Percentiles rank a stretch among this genome's conserved stretches.
These are phyloP conservation scores for Rhizophagus clarus DNA, from an alignment of 192 early-diverging fungal genomes.

Conservation along the genomic window DNA sequence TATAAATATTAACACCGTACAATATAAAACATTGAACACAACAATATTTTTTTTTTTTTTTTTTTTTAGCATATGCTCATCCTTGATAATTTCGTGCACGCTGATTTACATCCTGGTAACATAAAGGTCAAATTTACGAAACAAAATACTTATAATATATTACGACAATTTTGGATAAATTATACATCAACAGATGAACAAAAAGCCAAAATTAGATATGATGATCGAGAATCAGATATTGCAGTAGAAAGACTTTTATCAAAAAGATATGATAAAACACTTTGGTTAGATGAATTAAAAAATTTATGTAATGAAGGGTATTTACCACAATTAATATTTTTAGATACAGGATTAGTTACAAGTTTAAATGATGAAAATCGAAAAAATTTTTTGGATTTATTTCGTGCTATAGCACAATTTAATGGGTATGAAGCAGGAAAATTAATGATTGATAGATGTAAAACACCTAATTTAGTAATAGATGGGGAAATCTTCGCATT, in stretches of 20 bases:
- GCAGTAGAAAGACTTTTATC: slow-evolving; percentile 44
- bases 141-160: slow-evolving; percentile 53
- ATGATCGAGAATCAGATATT: slow-evolving; percentile 39
- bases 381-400: slow-evolving; percentile 89
- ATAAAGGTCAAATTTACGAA: slow-evolving; percentile 82
- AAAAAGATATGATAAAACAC: slow-evolving; percentile 42
- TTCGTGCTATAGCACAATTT: slow-evolving; percentile 84
- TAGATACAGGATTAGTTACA: slow-evolving; percentile 92
- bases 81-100: slow-evolving; percentile 92
- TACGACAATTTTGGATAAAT: slow-evolving; percentile 46
- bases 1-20: too few relatives aligned
- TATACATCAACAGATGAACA: slow-evolving; percentile 31
- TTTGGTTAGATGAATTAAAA: slow-evolving; percentile 48
- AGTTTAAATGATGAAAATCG: slow-evolving; percentile 73
- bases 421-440: slow-evolving; percentile 79
- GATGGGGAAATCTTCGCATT: slow-evolving; percentile 78
- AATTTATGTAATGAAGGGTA: slow-evolving; percentile 69
- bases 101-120: slow-evolving; percentile 94
- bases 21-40: too few relatives aligned
- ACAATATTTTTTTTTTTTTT: background rate
- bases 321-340: slow-evolving; percentile 75
- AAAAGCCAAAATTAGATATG: background rate
- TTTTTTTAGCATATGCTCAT: slow-evolving; percentile 80
- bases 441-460: slow-evolving; percentile 88
- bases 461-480: slow-evolving; percentile 68